Base-by-base conservation (phyloP, 257 asterid species). In the Mentha longifolia region DNA sequence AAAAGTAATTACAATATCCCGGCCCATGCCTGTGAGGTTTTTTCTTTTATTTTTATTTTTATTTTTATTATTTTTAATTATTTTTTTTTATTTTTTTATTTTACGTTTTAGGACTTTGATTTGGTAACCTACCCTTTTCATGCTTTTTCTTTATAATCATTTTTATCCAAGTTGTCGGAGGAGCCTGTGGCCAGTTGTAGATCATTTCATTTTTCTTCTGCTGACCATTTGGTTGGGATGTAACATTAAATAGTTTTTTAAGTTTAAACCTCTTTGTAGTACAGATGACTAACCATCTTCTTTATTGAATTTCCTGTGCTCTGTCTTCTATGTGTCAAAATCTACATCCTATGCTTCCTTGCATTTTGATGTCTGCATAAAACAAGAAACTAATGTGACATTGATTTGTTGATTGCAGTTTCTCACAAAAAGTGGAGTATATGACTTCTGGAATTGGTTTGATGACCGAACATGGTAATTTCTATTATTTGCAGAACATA, bases 381-480 rank as follows among this genome's bases (percentile, higher is more conserved):
- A 51, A 43, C 39, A n/a, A 42, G 72, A 46, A 61, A 37, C 22
- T 61, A 68, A 70, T 49, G 61, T 85, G 78, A 86, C 82, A 72
- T 31, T 22, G 58, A 37, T 68, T 72, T 85, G 20, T 76, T 79
- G 77, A 71, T 79, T 87, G 87, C 98, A 95, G 98, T 92, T 51
- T 87, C 95, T 95, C 54, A 75, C 76, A 22, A 95, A 95, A 83
- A 85, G 79, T 86, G 99, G 99, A 73, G 95, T 95, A 41, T 95
- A 95, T 77, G 98, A 95, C 90, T 95, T 95, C 76, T 95, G 99
- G 99, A 95, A 95, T 63, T 95, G 98, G 98, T 95, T 95, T 85
- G 99, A 95, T 64, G 98, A 95, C 80, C 95, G 98, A 28, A 95
- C 99, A 73, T 95, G 99, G 99, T 95, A 92, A 85, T 58, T 54